Base-by-base conservation (phyloP, 345 rosid species). In the Dipteronia sinensis region DNA sequence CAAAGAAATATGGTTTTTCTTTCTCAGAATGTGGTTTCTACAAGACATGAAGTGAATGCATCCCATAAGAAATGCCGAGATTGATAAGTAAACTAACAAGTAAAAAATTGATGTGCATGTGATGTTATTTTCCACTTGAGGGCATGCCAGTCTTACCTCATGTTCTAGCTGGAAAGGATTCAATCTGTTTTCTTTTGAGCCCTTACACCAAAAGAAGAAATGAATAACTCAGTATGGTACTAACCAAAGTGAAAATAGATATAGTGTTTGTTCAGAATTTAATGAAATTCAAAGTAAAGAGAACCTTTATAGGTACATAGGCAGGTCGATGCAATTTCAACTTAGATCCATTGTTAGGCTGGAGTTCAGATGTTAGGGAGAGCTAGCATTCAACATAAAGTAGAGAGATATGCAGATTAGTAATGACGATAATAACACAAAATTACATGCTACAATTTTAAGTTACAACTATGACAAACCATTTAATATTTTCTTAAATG, bases 171-270 rank as follows among this genome's bases (percentile, higher is more conserved):
- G 93, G 80, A 90, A 79, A 75, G 83, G 17, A 76, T 85, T 85
- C 79, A 74, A 70, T 91, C 91, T 90, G 74, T 93, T 96, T 88
- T 96, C 99, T 89, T 96, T 96, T 84, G 90, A 86, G 86, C 89
- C 94, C 99, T 96, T 85, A 62, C 77, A 82, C 79, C 83, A 85
- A 79, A 74, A 82, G 6, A 51, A 75, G 29, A 61, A 83, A 82
- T 65, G 76, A 83, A 78, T 63, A 84, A 78, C 65, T 86, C 76
- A 85, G 69, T 61, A 71, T 59, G 64, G 58, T 67, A 72, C 49
- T 47, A 69, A 79, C 67, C 19, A 53, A 46, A 75, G 51, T 42
- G 67, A 67, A n/a, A 65, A 74, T 23, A 22, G 22, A 76, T 16
- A 23, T 8, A 46, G 19, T 3, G 3, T 75, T 12, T 71, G 68